Percentiles rank a stretch among this genome's conserved stretches.
Evolutionary conservation across 495 filamentous ascomycete species (phyloP).

Genomic region (Penicillium desertorum): DNA sequence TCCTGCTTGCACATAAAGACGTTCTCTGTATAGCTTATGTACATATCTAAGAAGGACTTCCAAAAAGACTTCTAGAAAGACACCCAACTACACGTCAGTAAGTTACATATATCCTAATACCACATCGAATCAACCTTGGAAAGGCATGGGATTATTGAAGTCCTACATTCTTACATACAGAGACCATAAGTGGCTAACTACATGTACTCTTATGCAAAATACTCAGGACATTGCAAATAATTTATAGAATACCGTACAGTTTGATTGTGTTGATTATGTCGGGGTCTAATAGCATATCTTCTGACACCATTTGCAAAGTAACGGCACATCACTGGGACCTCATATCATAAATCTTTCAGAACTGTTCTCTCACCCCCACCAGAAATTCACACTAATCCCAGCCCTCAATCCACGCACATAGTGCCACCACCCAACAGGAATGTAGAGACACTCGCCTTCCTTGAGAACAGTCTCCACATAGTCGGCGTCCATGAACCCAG

Average conservation of each 20-base stretch:
- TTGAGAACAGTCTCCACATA: slow-evolving; percentile 79
- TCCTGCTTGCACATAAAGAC: no score
- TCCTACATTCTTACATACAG: not conserved
- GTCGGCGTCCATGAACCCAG: slow-evolving; percentile 55
- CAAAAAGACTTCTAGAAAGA: no score
- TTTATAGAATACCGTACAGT: not conserved
- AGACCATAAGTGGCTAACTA: not conserved
- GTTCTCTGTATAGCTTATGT: no score
- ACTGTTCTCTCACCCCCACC: slow-evolving; percentile 61
- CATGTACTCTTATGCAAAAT: not conserved
- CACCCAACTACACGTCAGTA: no score
- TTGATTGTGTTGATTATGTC: not conserved
- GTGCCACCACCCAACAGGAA: slow-evolving; percentile 98
- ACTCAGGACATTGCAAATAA: not conserved
- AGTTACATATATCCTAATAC: no score
- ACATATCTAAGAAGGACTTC: no score
- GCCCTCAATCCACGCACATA: slow-evolving; percentile 84
- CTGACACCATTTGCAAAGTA: not conserved
- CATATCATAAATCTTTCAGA: not conserved
- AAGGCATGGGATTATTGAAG: no score
- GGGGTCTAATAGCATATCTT: not conserved
- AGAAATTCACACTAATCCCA: slow-evolving; percentile 96
- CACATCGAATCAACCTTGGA: no score
- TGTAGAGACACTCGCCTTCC: slow-evolving; percentile 83
- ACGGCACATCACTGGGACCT: not conserved